Evolutionary conservation across 73 alveolate genomes (phyloP).

Genomic region (Tetrahymena elliotti): DNA sequence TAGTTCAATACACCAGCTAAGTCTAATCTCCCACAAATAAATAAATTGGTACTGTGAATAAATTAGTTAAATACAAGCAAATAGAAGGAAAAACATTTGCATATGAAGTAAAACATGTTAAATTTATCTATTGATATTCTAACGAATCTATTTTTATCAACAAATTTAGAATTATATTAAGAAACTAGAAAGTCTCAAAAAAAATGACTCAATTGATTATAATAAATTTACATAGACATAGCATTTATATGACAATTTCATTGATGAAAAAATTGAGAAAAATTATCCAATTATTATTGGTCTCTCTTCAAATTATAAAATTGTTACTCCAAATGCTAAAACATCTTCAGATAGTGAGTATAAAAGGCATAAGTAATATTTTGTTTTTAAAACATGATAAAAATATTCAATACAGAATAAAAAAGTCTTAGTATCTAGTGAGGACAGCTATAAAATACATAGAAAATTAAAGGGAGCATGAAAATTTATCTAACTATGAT

Average conservation of each 20-base stretch:
- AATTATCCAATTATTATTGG: not conserved
- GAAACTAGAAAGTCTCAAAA: not conserved
- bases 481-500: not conserved
- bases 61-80: not conserved
- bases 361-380: not conserved
- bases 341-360: not conserved
- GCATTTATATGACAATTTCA: not conserved
- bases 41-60: not conserved
- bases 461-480: not conserved
- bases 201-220: not conserved
- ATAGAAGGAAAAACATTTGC: not conserved
- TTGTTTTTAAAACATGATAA: not conserved
- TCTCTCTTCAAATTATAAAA: not conserved
- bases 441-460: not conserved
- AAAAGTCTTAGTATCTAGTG: not conserved
- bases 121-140: not conserved
- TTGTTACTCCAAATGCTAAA: not conserved
- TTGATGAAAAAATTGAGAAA: not conserved
- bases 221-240: not conserved
- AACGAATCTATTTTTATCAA: not conserved
- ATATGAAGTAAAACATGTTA: not conserved
- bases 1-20: not conserved
- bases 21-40: not conserved
- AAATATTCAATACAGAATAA: not conserved
- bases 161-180: not conserved